Conservation (phyloP, 2,329 filamentous ascomycete species). For the Drechslerella coelobrocha region DNA sequence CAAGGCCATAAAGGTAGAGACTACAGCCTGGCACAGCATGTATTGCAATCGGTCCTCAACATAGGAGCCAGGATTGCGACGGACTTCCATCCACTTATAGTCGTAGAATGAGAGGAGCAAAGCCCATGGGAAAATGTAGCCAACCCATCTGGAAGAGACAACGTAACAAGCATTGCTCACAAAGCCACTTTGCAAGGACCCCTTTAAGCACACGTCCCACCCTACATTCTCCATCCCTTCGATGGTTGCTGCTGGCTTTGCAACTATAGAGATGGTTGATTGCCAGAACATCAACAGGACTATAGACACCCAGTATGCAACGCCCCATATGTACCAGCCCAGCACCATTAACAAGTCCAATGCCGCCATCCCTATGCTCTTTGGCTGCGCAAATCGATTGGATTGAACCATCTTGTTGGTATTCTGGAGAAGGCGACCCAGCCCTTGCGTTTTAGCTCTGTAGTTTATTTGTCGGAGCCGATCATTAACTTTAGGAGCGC, state of each 20-base stretch:
- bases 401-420: conserved; percentile 36
- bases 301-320: conserved; percentile 32
- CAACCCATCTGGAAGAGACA: conserved; percentile 31
- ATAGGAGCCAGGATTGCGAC: conserved; percentile 36
- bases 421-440: conserved; percentile 62
- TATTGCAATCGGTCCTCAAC: conserved; percentile 36
- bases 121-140: conserved; percentile 35
- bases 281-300: conserved; percentile 47
- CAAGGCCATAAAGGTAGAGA: conserved; percentile 28
- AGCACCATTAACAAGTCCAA: conserved; percentile 19
- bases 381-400: conserved; percentile 21
- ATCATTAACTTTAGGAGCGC: conserved; percentile 74
- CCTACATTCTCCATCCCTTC: conserved; percentile 3
- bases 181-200: conserved; percentile 10
- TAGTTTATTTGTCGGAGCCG: conserved; percentile 76
- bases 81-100: conserved; percentile 44
- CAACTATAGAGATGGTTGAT: conserved; percentile 30
- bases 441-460: conserved; percentile 80
- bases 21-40: conserved; percentile 29
- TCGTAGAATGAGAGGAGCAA: conserved; percentile 35
- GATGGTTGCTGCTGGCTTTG: conserved; percentile 8
- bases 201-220: conserved; percentile 21
- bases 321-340: conserved; percentile 37
- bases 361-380: conserved; percentile 11
- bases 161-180: conserved; percentile 31